phyloP scores from a whole-genome alignment of 2,329 filamentous ascomycete genomes.

The Penicillium sp. region DNA sequence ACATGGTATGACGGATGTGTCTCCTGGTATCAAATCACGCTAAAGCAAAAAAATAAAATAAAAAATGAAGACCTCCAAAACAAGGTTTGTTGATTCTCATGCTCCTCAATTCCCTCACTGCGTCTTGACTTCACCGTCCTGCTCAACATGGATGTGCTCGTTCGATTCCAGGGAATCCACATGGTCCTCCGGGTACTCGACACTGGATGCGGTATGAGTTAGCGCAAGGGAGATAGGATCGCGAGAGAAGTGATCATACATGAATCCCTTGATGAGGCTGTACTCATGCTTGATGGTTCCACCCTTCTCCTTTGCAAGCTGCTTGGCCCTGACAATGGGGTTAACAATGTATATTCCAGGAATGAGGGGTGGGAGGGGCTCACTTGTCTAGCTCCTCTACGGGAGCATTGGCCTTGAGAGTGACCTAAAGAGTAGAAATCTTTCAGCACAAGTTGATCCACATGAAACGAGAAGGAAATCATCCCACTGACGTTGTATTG shows the following conservation, averaged over 20 bases:
- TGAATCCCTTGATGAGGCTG: conserved; percentile 83
- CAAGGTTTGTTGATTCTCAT: no score
- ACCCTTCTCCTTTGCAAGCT: conserved; percentile 66
- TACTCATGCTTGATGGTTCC: conserved; percentile 81
- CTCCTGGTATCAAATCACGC: conserved; percentile 18
- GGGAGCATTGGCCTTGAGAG: conserved; percentile 66
- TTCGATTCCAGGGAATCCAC: conserved; percentile 61
- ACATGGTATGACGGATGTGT: conserved; percentile 12
- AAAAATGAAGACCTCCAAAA: background rate
- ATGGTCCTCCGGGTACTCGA: conserved; percentile 62
- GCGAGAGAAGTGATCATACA: conserved; percentile 58
- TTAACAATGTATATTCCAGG: conserved; percentile 8
- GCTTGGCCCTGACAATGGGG: conserved; percentile 59
- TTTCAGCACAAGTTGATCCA: no score
- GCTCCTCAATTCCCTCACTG: conserved; percentile 50
- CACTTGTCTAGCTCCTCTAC: conserved; percentile 63
- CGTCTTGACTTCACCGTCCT: conserved; percentile 62
- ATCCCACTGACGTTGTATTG: conserved; percentile 34
- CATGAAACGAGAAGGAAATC: background rate
- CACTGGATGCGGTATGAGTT: conserved; percentile 48
- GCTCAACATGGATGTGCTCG: conserved; percentile 73
- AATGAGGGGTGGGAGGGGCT: conserved; percentile 20
- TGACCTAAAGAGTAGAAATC: conserved; percentile 59
- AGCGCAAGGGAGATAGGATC: background rate
- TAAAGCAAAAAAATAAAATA: conserved; percentile 8